Evolutionary conservation across 768 basidiomycete species (phyloP).

Genomic region (Mycena venus): DNA sequence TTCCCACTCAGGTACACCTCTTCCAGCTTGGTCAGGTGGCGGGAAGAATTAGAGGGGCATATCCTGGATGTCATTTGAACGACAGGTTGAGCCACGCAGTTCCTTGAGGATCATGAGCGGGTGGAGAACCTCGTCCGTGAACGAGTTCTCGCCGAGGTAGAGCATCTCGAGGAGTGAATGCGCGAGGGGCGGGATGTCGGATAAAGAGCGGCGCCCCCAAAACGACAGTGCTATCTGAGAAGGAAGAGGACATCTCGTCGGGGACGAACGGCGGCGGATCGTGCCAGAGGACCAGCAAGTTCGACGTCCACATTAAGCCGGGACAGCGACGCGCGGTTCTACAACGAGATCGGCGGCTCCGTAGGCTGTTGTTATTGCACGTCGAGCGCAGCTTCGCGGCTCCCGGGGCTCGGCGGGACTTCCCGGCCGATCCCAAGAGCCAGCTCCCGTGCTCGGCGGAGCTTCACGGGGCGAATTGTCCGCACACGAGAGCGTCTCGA

Average conservation of each 20-base stretch:
- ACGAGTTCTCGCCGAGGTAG: too few relatives aligned
- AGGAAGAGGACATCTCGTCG: conserved; percentile 31
- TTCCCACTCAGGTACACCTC: too few relatives aligned
- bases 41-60: conserved; percentile 84
- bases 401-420: conserved; percentile 83
- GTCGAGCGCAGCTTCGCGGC: conserved; percentile 84
- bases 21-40: conserved; percentile 76
- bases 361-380: conserved; percentile 94
- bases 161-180: conserved; percentile 83
- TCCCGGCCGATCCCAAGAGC: too few relatives aligned
- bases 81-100: conserved; percentile 90
- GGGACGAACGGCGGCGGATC: conserved; percentile 52
- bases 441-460: conserved; percentile 85
- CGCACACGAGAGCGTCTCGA: conserved; percentile 84
- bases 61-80: conserved; percentile 95
- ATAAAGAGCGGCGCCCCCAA: conserved; percentile 35
- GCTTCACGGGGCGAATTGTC: conserved; percentile 88
- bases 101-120: too few relatives aligned
- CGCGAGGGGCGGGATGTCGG: conserved; percentile 68
- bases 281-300: conserved; percentile 85
- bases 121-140: too few relatives aligned
- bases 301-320: conserved; percentile 91
- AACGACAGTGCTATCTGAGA: conserved; percentile 7
- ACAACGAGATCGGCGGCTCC: conserved; percentile 80
- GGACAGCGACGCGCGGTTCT: conserved; percentile 83